Evolutionary conservation across 2,329 filamentous ascomycete genomes (phyloP), one percentile per base, ranked within the genome.

Genomic region (Huntiella bhutanensis): DNA sequence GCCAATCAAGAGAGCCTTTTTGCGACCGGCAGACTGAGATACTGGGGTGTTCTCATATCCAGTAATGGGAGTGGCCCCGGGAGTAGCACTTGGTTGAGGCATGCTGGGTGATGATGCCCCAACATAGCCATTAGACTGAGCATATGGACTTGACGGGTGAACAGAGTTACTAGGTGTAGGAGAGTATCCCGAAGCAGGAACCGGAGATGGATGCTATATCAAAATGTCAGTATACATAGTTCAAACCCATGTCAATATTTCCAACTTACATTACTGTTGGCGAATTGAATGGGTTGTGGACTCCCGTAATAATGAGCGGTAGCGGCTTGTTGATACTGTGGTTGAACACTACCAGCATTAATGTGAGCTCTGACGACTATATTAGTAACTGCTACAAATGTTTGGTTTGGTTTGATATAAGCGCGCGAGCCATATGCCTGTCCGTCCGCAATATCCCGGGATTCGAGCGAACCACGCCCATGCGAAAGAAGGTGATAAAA

Each of bases 1-100:
- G 47, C 88, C 88, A 54, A 95, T 88, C 51, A 96, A 64, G 28
- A 95, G 66, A 4, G 87, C 88, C 65, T 95, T 95, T 58, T 87
- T 71, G 55, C 78, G 76, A 40, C 87, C 88, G 13, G 3, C 19
- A 13, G 40, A n/a, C 10, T 41, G 19, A 15, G n/a, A 2, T n/a
- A 10, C 17, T 13, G 16, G 6, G 13, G 5, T 41, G 17, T 13
- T 41, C 17, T 32, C 15, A 28, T 32, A 41, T 32, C 6, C 22
- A 8, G n/a, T 41, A 12, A 2, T 12, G 19, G 40, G 17, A 28
- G 40, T 17, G 10, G 15, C 37, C 10, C 40, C 19, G 19, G 40
- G 17, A 28, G 40, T 17, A 16, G 15, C 37, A 28, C 40, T 32
- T 10, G 22, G 22, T 7, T 28, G 22, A 28, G 22, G 22, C 22